A percentile compares a stretch with the other conserved stretches of the same genome.
These are phyloP conservation scores for Plectosphaerella sp. DNA, from an alignment of 2,329 filamentous ascomycete species.

Conservation along the genomic window DNA sequence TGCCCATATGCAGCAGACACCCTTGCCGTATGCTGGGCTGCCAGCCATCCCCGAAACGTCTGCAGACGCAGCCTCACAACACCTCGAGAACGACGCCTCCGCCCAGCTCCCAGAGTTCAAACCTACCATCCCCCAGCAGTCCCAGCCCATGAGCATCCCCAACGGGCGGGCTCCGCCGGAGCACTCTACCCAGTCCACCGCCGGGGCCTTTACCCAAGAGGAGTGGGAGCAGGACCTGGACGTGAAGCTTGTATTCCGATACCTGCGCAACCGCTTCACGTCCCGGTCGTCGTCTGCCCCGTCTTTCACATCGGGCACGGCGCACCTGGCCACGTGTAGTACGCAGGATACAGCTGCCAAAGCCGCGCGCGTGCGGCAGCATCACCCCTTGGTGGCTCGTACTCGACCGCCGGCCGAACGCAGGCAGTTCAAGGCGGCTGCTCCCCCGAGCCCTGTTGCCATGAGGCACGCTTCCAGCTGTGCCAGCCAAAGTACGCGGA, in stretches of 20 bases:
- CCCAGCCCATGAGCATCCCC: slow-evolving; percentile 31
- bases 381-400: slow-evolving; percentile 78
- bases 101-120: slow-evolving; percentile 40
- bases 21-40: slow-evolving; percentile 75
- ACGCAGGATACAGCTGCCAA: slow-evolving; percentile 68
- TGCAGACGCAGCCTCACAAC: slow-evolving; percentile 18
- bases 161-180: slow-evolving; percentile 1
- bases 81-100: slow-evolving; percentile 45
- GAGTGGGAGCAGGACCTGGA: slow-evolving; percentile 95
- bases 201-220: slow-evolving; percentile 54
- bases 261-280: slow-evolving; percentile 72
- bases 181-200: slow-evolving; percentile 1
- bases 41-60: slow-evolving; percentile 56
- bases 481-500: slow-evolving; percentile 81
- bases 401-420: slow-evolving; percentile 46
- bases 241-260: slow-evolving; percentile 86
- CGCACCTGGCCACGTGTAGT: slow-evolving; percentile 43
- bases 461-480: slow-evolving; percentile 62
- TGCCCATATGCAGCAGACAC: slow-evolving; percentile 56
- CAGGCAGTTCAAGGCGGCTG: slow-evolving; percentile 51
- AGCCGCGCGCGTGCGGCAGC: slow-evolving; percentile 78
- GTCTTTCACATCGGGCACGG: slow-evolving; percentile 34
- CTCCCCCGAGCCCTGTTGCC: slow-evolving; percentile 42
- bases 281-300: slow-evolving; percentile 39
- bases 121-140: slow-evolving; percentile 37